Evolutionary conservation across 257 asterid genomes (phyloP).

Genomic region (Solanum sparsipilum): DNA sequence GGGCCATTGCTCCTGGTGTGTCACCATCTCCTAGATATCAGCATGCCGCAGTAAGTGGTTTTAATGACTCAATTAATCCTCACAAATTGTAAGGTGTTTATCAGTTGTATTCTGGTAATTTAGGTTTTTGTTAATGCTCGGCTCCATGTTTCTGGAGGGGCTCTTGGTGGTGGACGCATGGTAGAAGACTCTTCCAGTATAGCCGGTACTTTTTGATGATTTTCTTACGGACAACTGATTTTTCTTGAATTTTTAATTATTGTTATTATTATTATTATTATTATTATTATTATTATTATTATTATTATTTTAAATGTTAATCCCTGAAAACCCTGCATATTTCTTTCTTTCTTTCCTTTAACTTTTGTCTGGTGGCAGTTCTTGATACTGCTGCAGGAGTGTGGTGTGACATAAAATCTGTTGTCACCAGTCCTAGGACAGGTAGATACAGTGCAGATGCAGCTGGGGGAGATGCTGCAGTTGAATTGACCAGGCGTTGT

Average conservation of each 20-base stretch:
- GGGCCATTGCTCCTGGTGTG: conserved; percentile 99
- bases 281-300: too few relatives aligned
- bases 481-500: conserved; percentile 91
- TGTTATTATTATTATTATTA: background rate
- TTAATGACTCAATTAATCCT: background rate
- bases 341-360: background rate
- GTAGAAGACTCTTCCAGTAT: conserved; percentile 98
- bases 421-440: conserved; percentile 92
- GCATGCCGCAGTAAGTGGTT: conserved; percentile 90
- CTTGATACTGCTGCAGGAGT: conserved; percentile 99
- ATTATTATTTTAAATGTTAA: background rate
- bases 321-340: background rate
- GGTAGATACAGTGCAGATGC: conserved; percentile 98
- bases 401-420: conserved; percentile 97
- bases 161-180: conserved; percentile 99
- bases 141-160: conserved; percentile 98
- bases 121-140: conserved; percentile 98
- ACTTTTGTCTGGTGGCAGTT: conserved; percentile 25
- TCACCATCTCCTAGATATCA: conserved; percentile 99
- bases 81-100: background rate
- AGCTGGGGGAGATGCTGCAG: conserved; percentile 99
- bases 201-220: conserved; percentile 47
- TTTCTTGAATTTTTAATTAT: background rate
- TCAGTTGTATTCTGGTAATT: conserved; percentile 1
- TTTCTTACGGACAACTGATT: background rate